phyloP scores from a whole-genome alignment of 306 rosid species.

The Acacia melanoxylon region DNA sequence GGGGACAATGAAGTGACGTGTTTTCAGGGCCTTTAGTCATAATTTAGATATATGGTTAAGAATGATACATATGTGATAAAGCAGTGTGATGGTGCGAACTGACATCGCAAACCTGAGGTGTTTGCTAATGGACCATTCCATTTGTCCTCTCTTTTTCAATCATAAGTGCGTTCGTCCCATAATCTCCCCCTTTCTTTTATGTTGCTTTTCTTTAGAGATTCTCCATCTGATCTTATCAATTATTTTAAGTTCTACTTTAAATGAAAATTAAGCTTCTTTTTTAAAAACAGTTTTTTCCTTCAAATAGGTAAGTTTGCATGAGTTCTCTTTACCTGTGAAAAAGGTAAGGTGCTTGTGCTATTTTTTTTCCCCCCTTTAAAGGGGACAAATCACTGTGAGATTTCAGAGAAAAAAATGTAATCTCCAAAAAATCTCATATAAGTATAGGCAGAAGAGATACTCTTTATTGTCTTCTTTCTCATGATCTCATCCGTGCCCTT shows the following conservation, averaged over 20 bases:
- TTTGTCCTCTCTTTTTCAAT: background rate
- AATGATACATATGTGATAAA: background rate
- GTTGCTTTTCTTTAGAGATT: background rate
- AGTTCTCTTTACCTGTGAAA: no score
- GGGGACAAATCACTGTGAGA: no score
- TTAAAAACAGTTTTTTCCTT: no score
- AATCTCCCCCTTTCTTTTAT: background rate
- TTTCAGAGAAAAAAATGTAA: no score
- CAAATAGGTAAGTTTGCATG: no score
- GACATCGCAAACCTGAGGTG: constrained; percentile 18
- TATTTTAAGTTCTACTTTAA: background rate
- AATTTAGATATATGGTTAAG: background rate
- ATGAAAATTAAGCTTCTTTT: no score
- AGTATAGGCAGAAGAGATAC: no score
- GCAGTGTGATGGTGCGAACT: constrained; percentile 1
- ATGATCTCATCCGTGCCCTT: no score
- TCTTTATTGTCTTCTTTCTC: no score
- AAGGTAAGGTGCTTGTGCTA: no score
- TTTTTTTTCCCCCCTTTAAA: no score
- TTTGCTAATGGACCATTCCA: background rate
- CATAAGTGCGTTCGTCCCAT: background rate
- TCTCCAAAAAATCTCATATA: no score
- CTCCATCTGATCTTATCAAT: background rate
- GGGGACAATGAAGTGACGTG: background rate
- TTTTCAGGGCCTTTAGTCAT: background rate